Conservation (phyloP, 208 protist species). For the Entamoeba invadens region DNA sequence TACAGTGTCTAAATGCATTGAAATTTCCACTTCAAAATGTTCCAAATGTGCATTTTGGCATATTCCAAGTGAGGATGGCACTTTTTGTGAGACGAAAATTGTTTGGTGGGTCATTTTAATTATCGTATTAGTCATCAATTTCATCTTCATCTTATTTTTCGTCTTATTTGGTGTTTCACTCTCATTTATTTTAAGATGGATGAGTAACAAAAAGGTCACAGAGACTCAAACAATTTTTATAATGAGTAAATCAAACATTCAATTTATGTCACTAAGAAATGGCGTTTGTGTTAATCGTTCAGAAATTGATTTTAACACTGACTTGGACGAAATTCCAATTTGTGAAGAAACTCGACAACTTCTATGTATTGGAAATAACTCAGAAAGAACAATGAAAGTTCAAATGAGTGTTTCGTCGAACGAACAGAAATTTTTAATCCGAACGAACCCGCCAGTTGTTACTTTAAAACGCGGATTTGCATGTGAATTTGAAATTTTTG, state of each 20-base stretch:
- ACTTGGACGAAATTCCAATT: background rate
- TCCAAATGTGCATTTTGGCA: background rate
- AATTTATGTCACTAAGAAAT: background rate
- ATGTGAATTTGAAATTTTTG: background rate
- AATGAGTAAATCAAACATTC: background rate
- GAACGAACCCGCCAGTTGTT: background rate
- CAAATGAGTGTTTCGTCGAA: background rate
- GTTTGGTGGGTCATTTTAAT: background rate
- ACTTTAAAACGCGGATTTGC: background rate
- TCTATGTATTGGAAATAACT: background rate
- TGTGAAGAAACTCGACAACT: background rate
- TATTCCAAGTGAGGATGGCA: background rate
- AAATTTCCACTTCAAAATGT: background rate
- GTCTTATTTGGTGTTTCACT: background rate
- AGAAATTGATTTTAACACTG: background rate
- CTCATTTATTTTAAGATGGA: background rate
- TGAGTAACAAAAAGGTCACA: background rate
- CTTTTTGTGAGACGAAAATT: background rate
- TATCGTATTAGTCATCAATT: background rate
- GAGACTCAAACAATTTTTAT: background rate
- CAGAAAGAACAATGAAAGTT: background rate
- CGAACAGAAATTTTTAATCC: background rate
- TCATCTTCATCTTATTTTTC: background rate
- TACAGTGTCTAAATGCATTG: background rate
- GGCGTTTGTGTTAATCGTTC: background rate